Conservation (phyloP, 2,329 filamentous ascomycete species). For the Lasiodiplodia gonubiensis region DNA sequence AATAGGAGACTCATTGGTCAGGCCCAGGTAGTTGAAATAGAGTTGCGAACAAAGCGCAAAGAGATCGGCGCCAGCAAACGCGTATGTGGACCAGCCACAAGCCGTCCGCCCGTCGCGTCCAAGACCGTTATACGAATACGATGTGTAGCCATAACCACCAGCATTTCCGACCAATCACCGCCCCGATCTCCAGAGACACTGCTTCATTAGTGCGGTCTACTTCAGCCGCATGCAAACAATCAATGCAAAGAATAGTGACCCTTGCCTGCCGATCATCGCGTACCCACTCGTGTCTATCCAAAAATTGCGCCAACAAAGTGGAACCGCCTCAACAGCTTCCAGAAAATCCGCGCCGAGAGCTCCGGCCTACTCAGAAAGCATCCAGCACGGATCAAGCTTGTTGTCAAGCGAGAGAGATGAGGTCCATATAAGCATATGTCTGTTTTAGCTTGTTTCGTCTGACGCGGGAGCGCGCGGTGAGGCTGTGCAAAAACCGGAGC, state of each 20-base stretch:
- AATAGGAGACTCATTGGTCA: too few species aligned
- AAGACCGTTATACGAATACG: background rate
- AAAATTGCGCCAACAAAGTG: background rate
- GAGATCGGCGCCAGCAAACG: background rate
- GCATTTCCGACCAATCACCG: background rate
- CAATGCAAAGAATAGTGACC: background rate
- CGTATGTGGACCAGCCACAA: too few species aligned
- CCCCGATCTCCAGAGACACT: background rate
- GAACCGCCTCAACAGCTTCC: background rate
- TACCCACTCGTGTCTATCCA: background rate
- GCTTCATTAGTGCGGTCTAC: background rate
- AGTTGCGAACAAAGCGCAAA: background rate
- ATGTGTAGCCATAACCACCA: background rate
- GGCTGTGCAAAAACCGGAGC: background rate
- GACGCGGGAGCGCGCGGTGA: background rate
- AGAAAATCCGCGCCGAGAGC: background rate
- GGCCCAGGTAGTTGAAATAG: background rate
- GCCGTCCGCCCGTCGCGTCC: background rate
- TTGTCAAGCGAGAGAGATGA: background rate
- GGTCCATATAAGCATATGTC: slow-evolving; percentile 12
- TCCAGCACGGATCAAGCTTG: background rate
- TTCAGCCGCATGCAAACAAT: background rate
- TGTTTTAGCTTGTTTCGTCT: background rate
- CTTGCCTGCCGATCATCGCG: background rate
- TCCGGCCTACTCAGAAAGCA: background rate